phyloP scores from a whole-genome alignment of 2,329 filamentous ascomycete genomes.

The Setomelanomma holmii region DNA sequence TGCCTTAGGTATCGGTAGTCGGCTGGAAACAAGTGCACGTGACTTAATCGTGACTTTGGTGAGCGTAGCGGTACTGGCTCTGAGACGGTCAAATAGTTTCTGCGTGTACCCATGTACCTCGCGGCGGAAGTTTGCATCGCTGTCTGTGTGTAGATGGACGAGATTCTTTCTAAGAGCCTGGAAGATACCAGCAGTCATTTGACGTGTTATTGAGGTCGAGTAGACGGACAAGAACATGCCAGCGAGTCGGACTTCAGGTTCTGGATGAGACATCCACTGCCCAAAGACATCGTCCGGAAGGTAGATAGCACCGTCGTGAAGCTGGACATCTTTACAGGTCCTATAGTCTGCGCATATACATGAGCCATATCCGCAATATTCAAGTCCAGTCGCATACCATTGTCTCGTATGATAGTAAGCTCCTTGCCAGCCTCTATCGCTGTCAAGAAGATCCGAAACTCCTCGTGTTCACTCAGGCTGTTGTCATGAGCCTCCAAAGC shows the following conservation, averaged over 20 bases:
- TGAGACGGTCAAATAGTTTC: conserved; percentile 76
- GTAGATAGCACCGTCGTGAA: conserved; percentile 54
- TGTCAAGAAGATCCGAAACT: conserved; percentile 47
- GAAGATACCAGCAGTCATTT: conserved; percentile 70
- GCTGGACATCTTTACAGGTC: conserved; percentile 28
- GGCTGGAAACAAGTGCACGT: conserved; percentile 10
- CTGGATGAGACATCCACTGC: conserved; percentile 46
- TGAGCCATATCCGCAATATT: too few species aligned
- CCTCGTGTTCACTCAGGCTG: conserved; percentile 26
- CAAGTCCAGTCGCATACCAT: too few species aligned
- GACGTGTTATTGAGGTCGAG: conserved; percentile 75
- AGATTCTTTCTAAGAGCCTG: conserved; percentile 70
- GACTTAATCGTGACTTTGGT: conserved; percentile 18
- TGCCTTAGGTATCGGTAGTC: conserved; percentile 26
- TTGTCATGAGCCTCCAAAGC: conserved; percentile 9
- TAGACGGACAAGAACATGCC: conserved; percentile 81
- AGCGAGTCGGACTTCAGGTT: conserved; percentile 70
- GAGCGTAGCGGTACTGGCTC: conserved; percentile 44
- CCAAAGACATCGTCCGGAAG: conserved; percentile 57
- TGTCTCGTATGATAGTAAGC: conserved; percentile 53
- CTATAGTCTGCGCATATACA: too few species aligned
- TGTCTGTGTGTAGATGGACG: conserved; percentile 77
- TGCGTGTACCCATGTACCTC: conserved; percentile 78
- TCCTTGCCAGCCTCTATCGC: conserved; percentile 56
- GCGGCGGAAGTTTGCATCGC: conserved; percentile 84